Percentiles rank a stretch among this genome's conserved stretches.
These are phyloP conservation scores for Fonticula alba DNA, from an alignment of 78 protist genomes.

Conservation along the genomic window DNA sequence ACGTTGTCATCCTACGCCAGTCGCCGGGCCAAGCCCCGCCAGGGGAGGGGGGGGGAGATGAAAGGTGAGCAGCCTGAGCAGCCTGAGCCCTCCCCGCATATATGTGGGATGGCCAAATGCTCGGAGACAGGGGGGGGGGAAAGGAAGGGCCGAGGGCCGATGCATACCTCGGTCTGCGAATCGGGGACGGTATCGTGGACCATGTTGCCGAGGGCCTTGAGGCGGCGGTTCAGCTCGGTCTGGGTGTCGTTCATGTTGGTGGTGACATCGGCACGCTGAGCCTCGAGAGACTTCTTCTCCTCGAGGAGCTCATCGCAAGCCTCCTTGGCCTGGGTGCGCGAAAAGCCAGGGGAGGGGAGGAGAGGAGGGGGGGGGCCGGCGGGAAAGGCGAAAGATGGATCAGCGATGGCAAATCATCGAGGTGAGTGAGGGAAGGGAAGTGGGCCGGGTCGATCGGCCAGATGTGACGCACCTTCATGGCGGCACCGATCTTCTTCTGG, in stretches of 20 bases:
- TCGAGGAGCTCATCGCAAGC: conserved; percentile 9
- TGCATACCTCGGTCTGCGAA: conserved; percentile 42
- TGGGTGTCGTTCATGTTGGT: conserved; percentile 12
- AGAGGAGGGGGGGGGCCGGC: background rate
- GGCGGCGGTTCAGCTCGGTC: conserved; percentile 3
- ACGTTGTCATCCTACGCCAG: conserved; percentile 36
- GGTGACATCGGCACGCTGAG: background rate
- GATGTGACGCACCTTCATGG: too few species aligned
- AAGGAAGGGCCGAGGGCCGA: background rate
- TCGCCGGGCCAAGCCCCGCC: background rate
- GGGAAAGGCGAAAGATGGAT: background rate
- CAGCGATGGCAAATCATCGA: background rate
- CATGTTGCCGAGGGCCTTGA: conserved; percentile 65
- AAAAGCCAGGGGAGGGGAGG: background rate
- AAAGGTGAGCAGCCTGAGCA: background rate
- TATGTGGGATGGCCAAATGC: background rate
- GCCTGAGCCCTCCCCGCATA: background rate
- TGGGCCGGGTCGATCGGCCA: too few species aligned
- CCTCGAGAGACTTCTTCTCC: conserved; percentile 1
- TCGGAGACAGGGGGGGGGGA: background rate
- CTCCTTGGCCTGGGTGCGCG: conserved; percentile 14
- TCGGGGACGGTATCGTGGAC: conserved; percentile 74
- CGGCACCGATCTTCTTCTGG: conserved; percentile 18
- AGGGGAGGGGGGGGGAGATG: background rate
- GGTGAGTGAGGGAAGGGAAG: background rate